Base-by-base conservation (phyloP, 495 filamentous ascomycete genomes). In the Polyplosphaeria fusca region DNA sequence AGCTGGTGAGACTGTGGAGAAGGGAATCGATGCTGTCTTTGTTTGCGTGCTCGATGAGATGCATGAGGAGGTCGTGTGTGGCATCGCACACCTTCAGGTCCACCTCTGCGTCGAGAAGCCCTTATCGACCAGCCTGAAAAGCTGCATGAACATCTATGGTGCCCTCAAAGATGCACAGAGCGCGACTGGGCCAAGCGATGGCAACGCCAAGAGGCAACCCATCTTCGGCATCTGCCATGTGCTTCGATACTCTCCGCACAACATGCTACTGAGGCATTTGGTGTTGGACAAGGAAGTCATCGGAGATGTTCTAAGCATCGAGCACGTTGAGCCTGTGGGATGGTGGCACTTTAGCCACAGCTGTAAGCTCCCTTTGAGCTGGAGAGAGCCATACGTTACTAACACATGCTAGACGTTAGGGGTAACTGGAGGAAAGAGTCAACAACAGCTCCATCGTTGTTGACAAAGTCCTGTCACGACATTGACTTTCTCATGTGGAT, bases 41-140 rank as follows among this genome's bases (percentile, higher is more conserved):
- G 80, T 98, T 37, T 95, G 91, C 67, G 89, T 91, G 0, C 76
- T 89, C 20, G 93, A 98, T 69, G 86, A 95, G 68, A 84, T 85
- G 61, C 93, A 98, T 69, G 80, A 79, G 4, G 87, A 88, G 48
- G 83, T 92, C n/a, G 77, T 93, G 20, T 71, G 80, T 13, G 85
- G 79, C 0, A 74, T 95, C 26, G 83, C 85, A 2, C 77, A 79
- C 2, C 74, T 94, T 4, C 52, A 47, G 14, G 30, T 67, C n/a
- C 90, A 96, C 68, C 83, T 97, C 49, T 86, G 96, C 73, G 92
- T 90, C 74, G 94, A 98, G 75, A 98, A 98, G 70, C 93, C 93
- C 0, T 75, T 98, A 16, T 88, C 89, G 1, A 87, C 87, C 1
- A 87, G 78, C 0, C 74, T 97, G 13, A 60, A 76, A 20, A 88